A percentile compares a stretch with the other conserved stretches of the same genome.
These are phyloP conservation scores for Arthroderma uncinatum DNA, from an alignment of 2,329 filamentous ascomycete genomes.

Conservation along the genomic window DNA sequence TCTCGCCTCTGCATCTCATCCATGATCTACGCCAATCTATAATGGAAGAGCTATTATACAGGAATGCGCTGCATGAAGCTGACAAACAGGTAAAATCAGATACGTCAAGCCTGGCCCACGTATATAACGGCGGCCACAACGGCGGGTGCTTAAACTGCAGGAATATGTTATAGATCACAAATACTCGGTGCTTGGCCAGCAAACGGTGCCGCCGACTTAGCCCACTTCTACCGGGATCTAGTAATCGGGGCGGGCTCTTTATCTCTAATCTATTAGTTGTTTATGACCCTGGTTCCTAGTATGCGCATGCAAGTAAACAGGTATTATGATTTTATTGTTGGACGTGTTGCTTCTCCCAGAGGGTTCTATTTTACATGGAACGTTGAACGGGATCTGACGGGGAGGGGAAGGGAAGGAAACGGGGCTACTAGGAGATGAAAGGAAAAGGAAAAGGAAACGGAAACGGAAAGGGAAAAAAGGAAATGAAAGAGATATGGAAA, in stretches of 20 bases:
- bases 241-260: background rate
- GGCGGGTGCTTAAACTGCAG: too few relatives aligned
- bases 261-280: background rate
- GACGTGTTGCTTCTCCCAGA: background rate
- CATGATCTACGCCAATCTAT: too few relatives aligned
- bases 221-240: background rate
- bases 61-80: too few relatives aligned
- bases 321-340: background rate
- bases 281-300: background rate
- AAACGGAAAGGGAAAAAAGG: too few relatives aligned
- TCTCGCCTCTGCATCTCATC: too few relatives aligned
- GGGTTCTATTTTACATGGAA: background rate
- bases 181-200: too few relatives aligned
- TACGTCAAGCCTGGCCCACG: too few relatives aligned
- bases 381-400: slow-evolving; percentile 11
- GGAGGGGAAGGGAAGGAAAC: slow-evolving; percentile 20
- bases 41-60: too few relatives aligned
- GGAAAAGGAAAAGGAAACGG: slow-evolving; percentile 21
- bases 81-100: too few relatives aligned
- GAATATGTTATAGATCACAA: too few relatives aligned
- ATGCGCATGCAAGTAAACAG: background rate
- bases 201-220: too few relatives aligned
- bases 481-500: slow-evolving; percentile 9
- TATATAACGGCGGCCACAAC: too few relatives aligned
- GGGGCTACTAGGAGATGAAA: slow-evolving; percentile 7